phyloP scores from a whole-genome alignment of 2,329 filamentous ascomycete species.

The Fusarium succisae region DNA sequence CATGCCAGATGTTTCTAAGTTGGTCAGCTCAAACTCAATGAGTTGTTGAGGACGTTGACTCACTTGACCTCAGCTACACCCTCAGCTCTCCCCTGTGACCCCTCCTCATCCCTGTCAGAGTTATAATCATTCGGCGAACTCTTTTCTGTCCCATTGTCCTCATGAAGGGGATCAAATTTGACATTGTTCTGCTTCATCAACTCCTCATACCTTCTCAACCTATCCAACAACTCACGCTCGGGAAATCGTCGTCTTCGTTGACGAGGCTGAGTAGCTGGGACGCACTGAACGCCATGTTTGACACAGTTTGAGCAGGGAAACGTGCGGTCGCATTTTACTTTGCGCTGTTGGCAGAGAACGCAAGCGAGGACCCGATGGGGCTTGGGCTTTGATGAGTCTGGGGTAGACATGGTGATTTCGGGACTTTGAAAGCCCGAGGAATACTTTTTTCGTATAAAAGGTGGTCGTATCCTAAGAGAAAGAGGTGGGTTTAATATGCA shows the following conservation, averaged over 20 bases:
- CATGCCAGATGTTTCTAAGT: constrained; percentile 6
- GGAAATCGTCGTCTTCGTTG: constrained; percentile 57
- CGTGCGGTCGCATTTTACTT: constrained; percentile 68
- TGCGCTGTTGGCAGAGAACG: constrained; percentile 70
- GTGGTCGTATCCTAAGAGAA: too few relatives aligned
- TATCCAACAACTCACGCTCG: constrained; percentile 67
- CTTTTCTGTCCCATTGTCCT: neutral
- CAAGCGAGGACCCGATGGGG: constrained; percentile 56
- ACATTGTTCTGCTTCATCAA: constrained; percentile 65
- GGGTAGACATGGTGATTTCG: constrained; percentile 9
- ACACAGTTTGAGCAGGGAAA: constrained; percentile 67
- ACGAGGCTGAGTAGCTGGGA: constrained; percentile 49
- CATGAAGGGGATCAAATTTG: constrained; percentile 58
- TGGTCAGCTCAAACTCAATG: neutral
- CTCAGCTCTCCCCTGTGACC: neutral
- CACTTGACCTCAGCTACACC: constrained; percentile 25
- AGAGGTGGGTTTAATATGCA: neutral
- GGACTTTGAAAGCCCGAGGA: neutral
- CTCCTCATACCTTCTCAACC: constrained; percentile 65
- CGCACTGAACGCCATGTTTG: constrained; percentile 55
- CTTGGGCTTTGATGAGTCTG: constrained; percentile 8
- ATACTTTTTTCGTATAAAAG: too few relatives aligned
- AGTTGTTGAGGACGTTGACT: neutral
- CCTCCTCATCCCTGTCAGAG: constrained; percentile 14
- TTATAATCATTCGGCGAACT: neutral